A percentile compares a stretch with the other conserved stretches of the same genome.
Conservation (phyloP, 305 asterid genomes). For the Solanum hybrid region DNA sequence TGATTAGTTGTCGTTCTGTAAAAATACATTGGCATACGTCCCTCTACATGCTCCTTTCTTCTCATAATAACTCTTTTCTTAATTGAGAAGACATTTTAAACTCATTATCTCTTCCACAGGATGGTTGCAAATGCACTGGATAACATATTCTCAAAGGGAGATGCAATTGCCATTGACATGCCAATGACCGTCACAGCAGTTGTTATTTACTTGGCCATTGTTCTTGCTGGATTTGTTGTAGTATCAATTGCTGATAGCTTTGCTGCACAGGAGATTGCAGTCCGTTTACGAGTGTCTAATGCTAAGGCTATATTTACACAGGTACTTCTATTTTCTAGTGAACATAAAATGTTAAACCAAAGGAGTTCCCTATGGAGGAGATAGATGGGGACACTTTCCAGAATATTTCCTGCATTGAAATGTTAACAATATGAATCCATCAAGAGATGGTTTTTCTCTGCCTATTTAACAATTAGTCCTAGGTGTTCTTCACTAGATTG, state of each 20-base stretch:
- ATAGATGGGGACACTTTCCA: background rate
- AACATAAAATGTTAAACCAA: background rate
- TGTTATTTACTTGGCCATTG: constrained; percentile 69
- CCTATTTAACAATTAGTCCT: background rate
- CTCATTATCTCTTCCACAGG: constrained; percentile 30
- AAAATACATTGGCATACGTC: background rate
- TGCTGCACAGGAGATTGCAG: constrained; percentile 84
- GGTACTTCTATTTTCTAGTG: constrained; percentile 28
- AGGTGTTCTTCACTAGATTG: background rate
- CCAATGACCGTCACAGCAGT: constrained; percentile 85
- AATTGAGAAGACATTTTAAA: background rate
- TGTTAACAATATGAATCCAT: background rate
- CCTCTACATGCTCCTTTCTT: background rate
- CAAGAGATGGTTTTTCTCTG: background rate
- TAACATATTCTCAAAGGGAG: constrained; percentile 63
- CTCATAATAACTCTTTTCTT: background rate
- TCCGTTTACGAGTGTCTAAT: constrained; percentile 67
- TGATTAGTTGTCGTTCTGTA: background rate
- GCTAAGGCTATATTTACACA: constrained; percentile 86
- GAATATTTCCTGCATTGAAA: background rate
- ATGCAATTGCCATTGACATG: constrained; percentile 90
- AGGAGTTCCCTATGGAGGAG: background rate
- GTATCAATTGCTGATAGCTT: constrained; percentile 98
- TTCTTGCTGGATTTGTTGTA: constrained; percentile 74
- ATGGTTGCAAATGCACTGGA: constrained; percentile 83